Conservation (phyloP, 129 eudicot genomes). For the Pittosporum tobira region DNA sequence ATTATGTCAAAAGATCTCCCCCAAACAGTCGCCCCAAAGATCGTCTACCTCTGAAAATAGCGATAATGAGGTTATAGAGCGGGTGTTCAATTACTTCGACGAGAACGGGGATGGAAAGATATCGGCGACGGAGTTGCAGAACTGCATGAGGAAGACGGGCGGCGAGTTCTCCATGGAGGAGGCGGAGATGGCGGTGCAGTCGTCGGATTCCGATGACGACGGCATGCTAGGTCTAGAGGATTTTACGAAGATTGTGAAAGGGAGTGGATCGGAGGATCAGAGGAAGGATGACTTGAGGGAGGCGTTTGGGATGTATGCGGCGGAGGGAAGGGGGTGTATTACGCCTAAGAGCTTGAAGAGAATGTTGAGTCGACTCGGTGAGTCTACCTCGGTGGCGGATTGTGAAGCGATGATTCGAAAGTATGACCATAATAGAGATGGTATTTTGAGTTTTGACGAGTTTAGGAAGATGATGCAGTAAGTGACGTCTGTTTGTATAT, state of each 20-base stretch:
- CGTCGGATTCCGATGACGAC: conserved; percentile 8
- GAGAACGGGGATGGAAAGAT: conserved; percentile 43
- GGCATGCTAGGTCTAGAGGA: background rate
- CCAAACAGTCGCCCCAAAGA: background rate
- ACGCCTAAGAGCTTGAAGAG: conserved; percentile 8
- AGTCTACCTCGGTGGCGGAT: background rate
- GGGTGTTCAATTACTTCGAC: conserved; percentile 42
- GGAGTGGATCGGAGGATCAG: background rate
- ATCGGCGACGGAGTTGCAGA: conserved; percentile 28
- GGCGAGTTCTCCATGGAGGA: conserved; percentile 31
- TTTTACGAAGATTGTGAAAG: background rate
- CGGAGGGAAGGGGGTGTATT: background rate
- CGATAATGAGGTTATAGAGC: background rate
- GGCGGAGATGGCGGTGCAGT: conserved; percentile 15
- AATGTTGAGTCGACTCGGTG: conserved; percentile 4
- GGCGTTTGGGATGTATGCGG: conserved; percentile 2
- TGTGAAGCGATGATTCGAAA: conserved; percentile 6
- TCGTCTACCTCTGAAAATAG: background rate
- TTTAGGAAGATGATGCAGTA: conserved; percentile 3
- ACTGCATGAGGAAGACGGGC: conserved; percentile 13
- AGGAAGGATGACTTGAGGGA: background rate
- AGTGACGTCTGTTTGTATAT: too few species aligned
- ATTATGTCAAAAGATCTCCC: background rate
- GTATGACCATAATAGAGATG: conserved; percentile 8
- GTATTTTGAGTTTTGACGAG: conserved; percentile 2